Evolutionary conservation across 1,284 basidiomycete genomes (phyloP), one percentile per base, ranked within the genome.

Genomic region (Moniliella sp.): DNA sequence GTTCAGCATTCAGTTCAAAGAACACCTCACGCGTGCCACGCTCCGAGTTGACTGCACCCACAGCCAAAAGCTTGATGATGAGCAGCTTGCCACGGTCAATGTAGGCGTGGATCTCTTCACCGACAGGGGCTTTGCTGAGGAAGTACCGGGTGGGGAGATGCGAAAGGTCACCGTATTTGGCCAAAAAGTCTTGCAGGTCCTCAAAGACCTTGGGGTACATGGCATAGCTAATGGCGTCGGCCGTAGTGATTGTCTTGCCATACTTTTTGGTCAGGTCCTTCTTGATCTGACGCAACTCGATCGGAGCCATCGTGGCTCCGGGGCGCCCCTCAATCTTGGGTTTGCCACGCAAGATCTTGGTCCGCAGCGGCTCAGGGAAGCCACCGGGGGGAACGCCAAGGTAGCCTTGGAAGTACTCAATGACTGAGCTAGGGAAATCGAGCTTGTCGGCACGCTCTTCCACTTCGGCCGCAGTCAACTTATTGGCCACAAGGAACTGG

Each of bases 201-300:
- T 94, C 88, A 62, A 93, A n/a, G 35, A 94, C 55, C 75, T 84
- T 84, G 29, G 83, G 80, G 61, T 88, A 91, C 80, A 91, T 84
- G 60, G 81, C 78, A 67, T 84, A 91, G 37, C 80, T 86, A 36
- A 79, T 75, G 31, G 94, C 88, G 62, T 99, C 91, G 30, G 49
- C 46, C 13, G 42, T 42, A 30, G 76, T 78, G 62, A 97, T 91
- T 57, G 80, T 75, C 62, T 80, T 80, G 43, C 88, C 88, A 64
- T 81, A 97, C 66, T 83, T 88, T 65, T 77, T 75, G 43, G 78
- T 72, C 36, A 99, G 67, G 49, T 93, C 83, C 14, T 73, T 73
- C 67, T 91, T 88, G 67, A 86, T 79, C 70, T 80, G 79, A 70
- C 77, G 82, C 69, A 97, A 88, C 64, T 94, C 78, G 46, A 93